Percentiles rank a stretch among this genome's conserved stretches.
phyloP scores from a whole-genome alignment of 176 grass and related monocot genomes.

The Triticum dicoccoides region DNA sequence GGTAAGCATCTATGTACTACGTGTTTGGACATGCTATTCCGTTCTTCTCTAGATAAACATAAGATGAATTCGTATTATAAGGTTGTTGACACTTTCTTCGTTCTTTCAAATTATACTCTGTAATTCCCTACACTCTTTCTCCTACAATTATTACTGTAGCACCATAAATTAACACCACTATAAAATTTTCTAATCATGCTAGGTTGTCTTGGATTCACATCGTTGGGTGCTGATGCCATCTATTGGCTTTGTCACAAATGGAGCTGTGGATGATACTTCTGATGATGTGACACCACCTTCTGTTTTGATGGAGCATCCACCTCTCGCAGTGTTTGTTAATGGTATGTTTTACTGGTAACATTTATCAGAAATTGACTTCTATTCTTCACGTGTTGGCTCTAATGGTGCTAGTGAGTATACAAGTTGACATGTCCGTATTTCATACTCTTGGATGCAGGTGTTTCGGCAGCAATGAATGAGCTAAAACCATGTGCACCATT shows the following conservation, averaged over 20 bases:
- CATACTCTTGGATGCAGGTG: constrained; percentile 54
- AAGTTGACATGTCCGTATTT: constrained; percentile 2
- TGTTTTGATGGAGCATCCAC: constrained; percentile 96
- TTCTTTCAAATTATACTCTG: background rate
- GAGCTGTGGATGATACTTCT: constrained; percentile 68
- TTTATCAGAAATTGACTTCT: constrained; percentile 1
- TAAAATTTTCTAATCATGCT: background rate
- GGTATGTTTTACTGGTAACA: constrained; percentile 41
- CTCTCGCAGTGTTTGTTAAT: constrained; percentile 97
- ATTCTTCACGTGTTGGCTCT: background rate
- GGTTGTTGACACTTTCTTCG: background rate
- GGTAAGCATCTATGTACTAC: constrained; percentile 41
- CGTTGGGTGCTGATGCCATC: constrained; percentile 96
- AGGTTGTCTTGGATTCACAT: constrained; percentile 97
- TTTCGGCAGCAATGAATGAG: constrained; percentile 95
- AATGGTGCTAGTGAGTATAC: background rate
- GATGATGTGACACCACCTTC: constrained; percentile 88
- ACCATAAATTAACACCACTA: background rate
- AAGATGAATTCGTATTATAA: background rate
- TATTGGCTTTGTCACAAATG: constrained; percentile 92
- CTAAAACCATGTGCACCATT: constrained; percentile 84
- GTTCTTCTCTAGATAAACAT: constrained; percentile 8
- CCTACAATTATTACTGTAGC: background rate
- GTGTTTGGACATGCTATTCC: background rate
- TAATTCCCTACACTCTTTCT: background rate